Evolutionary conservation across 2,329 filamentous ascomycete genomes (phyloP).

Genomic region (Fusarium solani-melongenae): DNA sequence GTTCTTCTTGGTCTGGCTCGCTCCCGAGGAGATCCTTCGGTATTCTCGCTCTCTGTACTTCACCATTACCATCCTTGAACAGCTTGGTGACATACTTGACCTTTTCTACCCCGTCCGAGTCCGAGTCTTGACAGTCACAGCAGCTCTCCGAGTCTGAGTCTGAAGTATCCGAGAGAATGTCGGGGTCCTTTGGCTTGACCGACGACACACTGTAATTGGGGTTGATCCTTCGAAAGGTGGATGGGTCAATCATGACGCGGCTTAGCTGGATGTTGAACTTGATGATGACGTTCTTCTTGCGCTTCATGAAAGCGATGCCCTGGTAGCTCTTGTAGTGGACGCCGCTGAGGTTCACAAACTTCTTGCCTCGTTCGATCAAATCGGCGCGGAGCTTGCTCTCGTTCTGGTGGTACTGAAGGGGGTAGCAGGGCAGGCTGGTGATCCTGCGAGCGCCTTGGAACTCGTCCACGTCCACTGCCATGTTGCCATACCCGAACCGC

Average conservation of each 20-base stretch:
- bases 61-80: conserved; percentile 57
- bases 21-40: conserved; percentile 47
- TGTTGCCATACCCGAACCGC: conserved; percentile 79
- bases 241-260: conserved; percentile 88
- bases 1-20: conserved; percentile 56
- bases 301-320: conserved; percentile 87
- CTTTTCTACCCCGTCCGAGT: conserved; percentile 55
- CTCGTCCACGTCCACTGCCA: conserved; percentile 74
- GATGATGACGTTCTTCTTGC: conserved; percentile 70
- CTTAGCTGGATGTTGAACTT: conserved; percentile 90
- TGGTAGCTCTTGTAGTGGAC: conserved; percentile 87
- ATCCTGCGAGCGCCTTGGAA: conserved; percentile 90
- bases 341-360: conserved; percentile 83
- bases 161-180: conserved; percentile 64
- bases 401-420: conserved; percentile 82
- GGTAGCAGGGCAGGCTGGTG: conserved; percentile 79
- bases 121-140: conserved; percentile 54
- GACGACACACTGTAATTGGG: conserved; percentile 85
- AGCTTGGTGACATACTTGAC: conserved; percentile 63
- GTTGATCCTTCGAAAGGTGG: conserved; percentile 84
- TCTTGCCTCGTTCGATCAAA: conserved; percentile 84
- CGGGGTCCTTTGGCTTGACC: conserved; percentile 77
- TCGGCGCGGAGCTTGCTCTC: conserved; percentile 71
- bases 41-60: conserved; percentile 47
- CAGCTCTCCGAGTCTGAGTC: conserved; percentile 54